Evolutionary conservation across 192 early-diverging fungal species (phyloP).

Genomic region (Coemansia sp.): DNA sequence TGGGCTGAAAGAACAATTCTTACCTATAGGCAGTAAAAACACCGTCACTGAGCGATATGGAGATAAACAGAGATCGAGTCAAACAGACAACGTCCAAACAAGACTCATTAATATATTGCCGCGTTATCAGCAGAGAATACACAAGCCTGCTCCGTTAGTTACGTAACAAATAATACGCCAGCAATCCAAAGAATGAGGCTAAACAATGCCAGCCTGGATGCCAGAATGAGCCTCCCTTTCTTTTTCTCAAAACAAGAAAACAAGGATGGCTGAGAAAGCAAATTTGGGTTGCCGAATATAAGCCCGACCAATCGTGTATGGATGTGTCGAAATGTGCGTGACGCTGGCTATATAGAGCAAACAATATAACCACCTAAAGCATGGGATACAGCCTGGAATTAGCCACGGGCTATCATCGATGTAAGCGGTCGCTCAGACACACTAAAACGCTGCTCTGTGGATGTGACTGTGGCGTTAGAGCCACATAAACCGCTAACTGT

Average conservation of each 20-base stretch:
- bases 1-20: no score
- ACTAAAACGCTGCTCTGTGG: no score
- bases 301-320: background rate
- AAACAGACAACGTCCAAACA: background rate
- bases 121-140: no score
- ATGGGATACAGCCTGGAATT: background rate
- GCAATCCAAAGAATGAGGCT: background rate
- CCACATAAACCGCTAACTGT: no score
- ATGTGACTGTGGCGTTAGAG: no score
- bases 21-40: no score
- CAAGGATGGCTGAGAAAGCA: constrained; percentile 1
- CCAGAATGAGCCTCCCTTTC: constrained; percentile 7
- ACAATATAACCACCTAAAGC: background rate
- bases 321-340: background rate
- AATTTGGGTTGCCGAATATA: constrained; percentile 4
- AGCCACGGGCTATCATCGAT: background rate
- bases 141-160: background rate
- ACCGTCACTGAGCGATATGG: background rate
- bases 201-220: constrained; percentile 9
- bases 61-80: constrained; percentile 2
- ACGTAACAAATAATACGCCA: background rate
- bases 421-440: constrained; percentile 2
- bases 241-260: background rate
- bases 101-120: no score
- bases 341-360: constrained; percentile 4